Conservation (phyloP, 768 basidiomycete genomes). For the Lentinula detonsa region DNA sequence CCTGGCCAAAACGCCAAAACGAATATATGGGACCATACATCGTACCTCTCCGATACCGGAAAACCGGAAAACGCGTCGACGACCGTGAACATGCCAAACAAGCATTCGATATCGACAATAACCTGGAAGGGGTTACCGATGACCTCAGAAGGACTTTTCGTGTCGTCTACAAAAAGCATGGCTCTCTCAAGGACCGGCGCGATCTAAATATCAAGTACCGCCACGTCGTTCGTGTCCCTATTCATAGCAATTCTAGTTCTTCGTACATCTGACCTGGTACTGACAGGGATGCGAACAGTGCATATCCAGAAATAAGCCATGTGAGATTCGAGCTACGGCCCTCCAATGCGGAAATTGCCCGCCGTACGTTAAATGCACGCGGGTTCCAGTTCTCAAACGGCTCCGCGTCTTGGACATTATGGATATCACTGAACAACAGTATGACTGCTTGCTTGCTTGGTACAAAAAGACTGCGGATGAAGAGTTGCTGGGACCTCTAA, state of each 20-base stretch:
- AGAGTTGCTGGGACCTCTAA: background rate
- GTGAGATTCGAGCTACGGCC: background rate
- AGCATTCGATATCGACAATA: background rate
- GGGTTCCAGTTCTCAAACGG: background rate
- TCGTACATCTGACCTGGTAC: background rate
- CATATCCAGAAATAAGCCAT: background rate
- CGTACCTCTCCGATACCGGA: no score
- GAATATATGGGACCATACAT: no score
- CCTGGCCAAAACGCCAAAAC: background rate
- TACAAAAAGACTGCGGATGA: background rate
- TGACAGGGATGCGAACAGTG: background rate
- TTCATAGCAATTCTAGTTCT: background rate
- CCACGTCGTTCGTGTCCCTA: background rate
- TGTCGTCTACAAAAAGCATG: background rate
- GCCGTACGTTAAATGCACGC: background rate
- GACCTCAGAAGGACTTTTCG: background rate
- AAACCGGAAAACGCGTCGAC: background rate
- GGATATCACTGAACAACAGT: background rate
- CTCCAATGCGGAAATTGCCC: background rate
- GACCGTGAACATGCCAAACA: background rate
- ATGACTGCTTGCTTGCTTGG: background rate
- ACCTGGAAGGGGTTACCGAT: background rate
- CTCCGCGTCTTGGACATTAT: background rate
- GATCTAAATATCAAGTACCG: background rate
- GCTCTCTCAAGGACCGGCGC: background rate